Evolutionary conservation across 495 filamentous ascomycete genomes (phyloP).

Genomic region (Talaromyces stipitatus): DNA sequence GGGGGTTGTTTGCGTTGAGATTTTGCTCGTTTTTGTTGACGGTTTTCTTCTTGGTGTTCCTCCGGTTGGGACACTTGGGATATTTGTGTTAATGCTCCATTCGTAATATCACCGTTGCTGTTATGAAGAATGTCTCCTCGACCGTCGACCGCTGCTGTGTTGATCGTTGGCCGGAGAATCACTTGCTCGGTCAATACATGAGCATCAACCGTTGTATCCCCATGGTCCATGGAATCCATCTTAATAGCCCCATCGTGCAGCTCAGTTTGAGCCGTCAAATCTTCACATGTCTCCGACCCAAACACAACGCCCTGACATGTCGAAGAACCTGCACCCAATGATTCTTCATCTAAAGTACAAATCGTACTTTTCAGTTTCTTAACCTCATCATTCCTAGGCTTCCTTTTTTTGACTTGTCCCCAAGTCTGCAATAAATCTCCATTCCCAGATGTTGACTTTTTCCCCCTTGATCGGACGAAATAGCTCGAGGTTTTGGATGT

Average conservation of each 20-base stretch:
- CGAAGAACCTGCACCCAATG: not conserved
- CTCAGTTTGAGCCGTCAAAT: not conserved
- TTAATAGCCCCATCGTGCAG: not conserved
- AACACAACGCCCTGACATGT: not conserved
- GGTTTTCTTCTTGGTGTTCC: not conserved
- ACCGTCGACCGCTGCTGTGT: not conserved
- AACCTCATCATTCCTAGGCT: not conserved
- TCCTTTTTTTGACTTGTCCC: not conserved
- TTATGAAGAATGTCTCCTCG: not conserved
- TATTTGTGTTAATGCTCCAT: not conserved
- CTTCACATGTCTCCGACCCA: not conserved
- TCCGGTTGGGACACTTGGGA: too few relatives aligned
- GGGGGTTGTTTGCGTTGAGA: slow-evolving; percentile 12
- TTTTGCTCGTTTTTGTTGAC: not conserved
- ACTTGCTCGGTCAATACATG: not conserved
- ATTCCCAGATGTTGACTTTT: not conserved
- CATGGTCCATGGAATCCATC: not conserved
- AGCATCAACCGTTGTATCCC: not conserved
- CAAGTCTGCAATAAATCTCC: not conserved
- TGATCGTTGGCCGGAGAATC: not conserved
- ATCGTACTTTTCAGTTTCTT: not conserved
- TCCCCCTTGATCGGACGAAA: not conserved
- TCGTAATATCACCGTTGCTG: not conserved
- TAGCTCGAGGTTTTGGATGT: slow-evolving; percentile 4
- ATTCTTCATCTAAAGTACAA: not conserved